Evolutionary conservation across 2,329 filamentous ascomycete species (phyloP).

Genomic region (Pezicula radicicola): DNA sequence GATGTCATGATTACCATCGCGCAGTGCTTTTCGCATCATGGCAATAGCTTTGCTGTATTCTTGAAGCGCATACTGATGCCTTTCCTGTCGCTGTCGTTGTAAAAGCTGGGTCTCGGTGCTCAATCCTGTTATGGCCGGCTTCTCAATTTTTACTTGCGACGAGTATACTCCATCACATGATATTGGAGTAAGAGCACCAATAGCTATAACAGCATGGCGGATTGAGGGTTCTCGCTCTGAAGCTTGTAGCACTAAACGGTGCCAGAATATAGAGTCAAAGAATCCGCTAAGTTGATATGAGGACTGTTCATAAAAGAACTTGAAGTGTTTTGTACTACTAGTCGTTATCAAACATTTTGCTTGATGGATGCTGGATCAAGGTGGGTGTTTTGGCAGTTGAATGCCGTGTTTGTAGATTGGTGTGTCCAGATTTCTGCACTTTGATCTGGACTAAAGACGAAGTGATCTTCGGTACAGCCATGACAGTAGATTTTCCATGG

Average conservation of each 20-base stretch:
- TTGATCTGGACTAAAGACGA: background rate
- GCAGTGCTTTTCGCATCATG: constrained; percentile 39
- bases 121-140: constrained; percentile 1
- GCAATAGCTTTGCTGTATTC: constrained; percentile 55
- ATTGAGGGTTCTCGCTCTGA: constrained; percentile 57
- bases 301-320: constrained; percentile 55
- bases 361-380: constrained; percentile 22
- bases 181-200: constrained; percentile 63
- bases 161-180: constrained; percentile 39
- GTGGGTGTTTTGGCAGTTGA: background rate
- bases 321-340: constrained; percentile 55
- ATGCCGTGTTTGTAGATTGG: background rate
- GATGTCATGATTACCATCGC: constrained; percentile 36
- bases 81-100: constrained; percentile 36
- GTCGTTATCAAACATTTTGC: constrained; percentile 39
- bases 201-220: constrained; percentile 59
- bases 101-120: constrained; percentile 15
- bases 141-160: constrained; percentile 30
- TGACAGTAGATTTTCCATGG: background rate
- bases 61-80: constrained; percentile 56
- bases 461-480: background rate
- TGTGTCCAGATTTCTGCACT: background rate
- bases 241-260: constrained; percentile 54
- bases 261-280: constrained; percentile 63
- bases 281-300: constrained; percentile 60